Base-by-base conservation (phyloP, 495 filamentous ascomycete genomes). In the Sabuloglossum arenarium region DNA sequence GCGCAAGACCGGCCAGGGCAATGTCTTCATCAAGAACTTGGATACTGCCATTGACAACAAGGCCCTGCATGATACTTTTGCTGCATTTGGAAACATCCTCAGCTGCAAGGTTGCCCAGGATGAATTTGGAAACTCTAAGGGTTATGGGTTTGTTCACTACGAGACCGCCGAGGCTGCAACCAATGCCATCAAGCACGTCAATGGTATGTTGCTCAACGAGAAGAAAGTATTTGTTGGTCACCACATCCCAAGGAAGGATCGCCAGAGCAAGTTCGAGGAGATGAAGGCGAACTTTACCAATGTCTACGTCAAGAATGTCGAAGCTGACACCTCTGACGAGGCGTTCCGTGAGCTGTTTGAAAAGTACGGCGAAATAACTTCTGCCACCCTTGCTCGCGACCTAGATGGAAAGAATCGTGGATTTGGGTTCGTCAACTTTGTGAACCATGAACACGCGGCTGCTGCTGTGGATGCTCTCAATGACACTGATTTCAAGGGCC, bases 271-370 rank as follows among this genome's bases (percentile, higher is more conserved):
- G 75, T 97, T 96, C 67, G 91, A 99, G 75, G 91, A 99, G 78
- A 99, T 99, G 90, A 97, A 97, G 81, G 91, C 93, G 69, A 97
- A 99, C 78, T 99, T 94, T 77, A 99, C 91, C 73, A 99, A 99
- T 70, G 80, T 97, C 67, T 99, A 97, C 71, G 86, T 99, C 72
- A 99, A 99, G 84, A 99, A 97, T 73, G 80, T 99, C 63, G 80
- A 83, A 60, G 62, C 70, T n/a, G 88, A 94, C 54, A 85, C 82
- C 61, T 82, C 80, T 56, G 93, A 99, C 47, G 87, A 95, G 3
- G 84, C 96, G 68, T 97, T 99, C 79, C 86, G 87, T 59, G 76
- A 81, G 56, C 74, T 96, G 50, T 97, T 99, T 63, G 84, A 88
- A 76, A 80, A 79, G 67, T 94, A 77, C 64, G 91, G 91, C 62